Evolutionary conservation across 2,329 filamentous ascomycete species (phyloP).

Genomic region (Bipolaris oryzae): DNA sequence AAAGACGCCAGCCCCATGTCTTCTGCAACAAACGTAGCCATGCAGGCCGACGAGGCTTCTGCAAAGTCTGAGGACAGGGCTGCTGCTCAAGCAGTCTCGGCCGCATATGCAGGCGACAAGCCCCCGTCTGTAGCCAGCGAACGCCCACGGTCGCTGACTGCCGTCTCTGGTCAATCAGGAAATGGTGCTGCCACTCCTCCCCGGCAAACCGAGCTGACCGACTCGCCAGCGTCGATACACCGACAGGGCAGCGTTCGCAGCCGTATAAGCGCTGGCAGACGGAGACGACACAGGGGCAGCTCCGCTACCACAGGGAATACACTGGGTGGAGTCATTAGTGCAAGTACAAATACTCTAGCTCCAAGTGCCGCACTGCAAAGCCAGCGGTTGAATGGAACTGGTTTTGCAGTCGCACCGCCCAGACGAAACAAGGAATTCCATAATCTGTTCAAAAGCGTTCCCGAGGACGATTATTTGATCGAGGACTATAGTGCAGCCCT

Average conservation of each 20-base stretch:
- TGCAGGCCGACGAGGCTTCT: conserved; percentile 58
- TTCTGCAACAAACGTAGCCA: conserved; percentile 63
- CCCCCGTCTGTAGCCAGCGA: conserved; percentile 38
- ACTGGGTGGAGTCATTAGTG: conserved; percentile 73
- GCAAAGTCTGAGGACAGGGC: conserved; percentile 65
- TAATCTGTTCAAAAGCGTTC: conserved; percentile 90
- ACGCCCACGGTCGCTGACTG: conserved; percentile 50
- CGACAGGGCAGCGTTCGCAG: conserved; percentile 59
- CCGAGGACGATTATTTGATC: conserved; percentile 96
- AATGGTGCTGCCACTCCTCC: conserved; percentile 56
- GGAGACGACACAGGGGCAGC: conserved; percentile 79
- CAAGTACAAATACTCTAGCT: conserved; percentile 72
- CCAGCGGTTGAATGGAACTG: conserved; percentile 87
- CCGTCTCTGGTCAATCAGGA: conserved; percentile 40
- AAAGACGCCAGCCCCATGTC: conserved; percentile 62
- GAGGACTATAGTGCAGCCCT: conserved; percentile 98
- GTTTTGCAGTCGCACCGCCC: conserved; percentile 94
- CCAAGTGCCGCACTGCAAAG: conserved; percentile 65
- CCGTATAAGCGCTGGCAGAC: conserved; percentile 58
- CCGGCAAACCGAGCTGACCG: conserved; percentile 69
- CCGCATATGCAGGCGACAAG: conserved; percentile 61
- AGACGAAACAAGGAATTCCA: conserved; percentile 97
- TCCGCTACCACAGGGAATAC: conserved; percentile 70
- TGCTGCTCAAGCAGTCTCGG: conserved; percentile 65
- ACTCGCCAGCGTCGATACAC: conserved; percentile 61